Base-by-base conservation (phyloP, 2,329 filamentous ascomycete genomes). In the Aspergillus fijiensis region DNA sequence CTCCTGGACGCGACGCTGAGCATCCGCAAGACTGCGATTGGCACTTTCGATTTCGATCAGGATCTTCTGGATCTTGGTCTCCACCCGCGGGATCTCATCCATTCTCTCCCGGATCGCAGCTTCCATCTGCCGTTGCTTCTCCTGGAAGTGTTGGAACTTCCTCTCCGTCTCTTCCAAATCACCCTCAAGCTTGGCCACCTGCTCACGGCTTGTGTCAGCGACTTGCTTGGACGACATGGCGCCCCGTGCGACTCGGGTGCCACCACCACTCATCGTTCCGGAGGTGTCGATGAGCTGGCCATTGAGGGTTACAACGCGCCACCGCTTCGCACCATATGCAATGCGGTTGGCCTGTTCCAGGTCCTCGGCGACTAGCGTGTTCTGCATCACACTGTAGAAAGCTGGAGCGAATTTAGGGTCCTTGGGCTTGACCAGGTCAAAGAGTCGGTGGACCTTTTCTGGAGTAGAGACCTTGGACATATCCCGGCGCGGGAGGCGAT, bases 231-330 rank as follows among this genome's bases (percentile, higher is more conserved):
- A 96, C 0, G 94, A 98, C 96, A 99, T 99, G 59, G 92, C 87
- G 0, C 96, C 96, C 72, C 89, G 92, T 69, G 94, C 93, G 59
- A 95, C 91, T 16, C 91, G 90, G 50, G 87, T 94, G 59, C 95
- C 95, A 82, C 95, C 95, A 81, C 95, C 95, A 60, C 91, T 96
- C 95, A 99, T 98, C 39, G 95, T 98, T 82, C 95, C 95, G 1
- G 94, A 97, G 74, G 96, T 96, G 79, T 99, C 95, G 67, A 99
- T 98, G 55, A 99, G 84, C 75, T 97, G 93, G 52, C 95, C 95
- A 62, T 93, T 92, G 2, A 99, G 85, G 0, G 95, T 99, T 47
- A 99, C 95, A 3, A 99, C 95, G 65, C 95, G 88, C 95, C 95
- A 99, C 75, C 95, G 83, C 80, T 88, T 91, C 50, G 91, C 91